Conservation (phyloP, 495 filamentous ascomycete genomes). For the Cladorrhinum samala region DNA sequence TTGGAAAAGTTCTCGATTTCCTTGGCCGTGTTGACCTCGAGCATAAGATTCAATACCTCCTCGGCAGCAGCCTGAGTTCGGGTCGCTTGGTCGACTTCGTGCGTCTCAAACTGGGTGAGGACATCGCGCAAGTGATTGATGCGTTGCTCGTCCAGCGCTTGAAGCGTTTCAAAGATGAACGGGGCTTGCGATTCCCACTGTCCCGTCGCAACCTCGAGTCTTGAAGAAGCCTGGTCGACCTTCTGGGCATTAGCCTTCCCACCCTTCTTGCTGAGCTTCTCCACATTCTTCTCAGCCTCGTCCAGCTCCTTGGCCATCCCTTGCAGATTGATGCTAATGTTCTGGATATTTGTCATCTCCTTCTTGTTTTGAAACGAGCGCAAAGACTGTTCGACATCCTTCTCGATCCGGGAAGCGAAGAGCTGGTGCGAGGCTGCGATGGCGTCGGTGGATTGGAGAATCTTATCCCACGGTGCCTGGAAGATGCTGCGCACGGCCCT, state of each 20-base stretch:
- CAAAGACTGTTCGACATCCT: constrained; percentile 83
- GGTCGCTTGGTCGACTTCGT: constrained; percentile 85
- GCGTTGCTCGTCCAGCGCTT: constrained; percentile 82
- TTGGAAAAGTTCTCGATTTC: constrained; percentile 83
- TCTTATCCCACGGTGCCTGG: constrained; percentile 85
- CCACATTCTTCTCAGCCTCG: constrained; percentile 73
- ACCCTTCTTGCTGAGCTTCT: constrained; percentile 77
- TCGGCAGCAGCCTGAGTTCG: constrained; percentile 69
- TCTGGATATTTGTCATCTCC: constrained; percentile 80
- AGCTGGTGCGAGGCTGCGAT: constrained; percentile 79
- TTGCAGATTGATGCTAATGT: constrained; percentile 72
- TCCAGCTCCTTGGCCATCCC: constrained; percentile 82
- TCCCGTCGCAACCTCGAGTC: constrained; percentile 67
- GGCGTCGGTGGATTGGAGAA: constrained; percentile 70
- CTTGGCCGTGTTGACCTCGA: constrained; percentile 80
- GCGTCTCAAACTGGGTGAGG: constrained; percentile 86
- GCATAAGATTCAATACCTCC: constrained; percentile 71
- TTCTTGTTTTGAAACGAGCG: constrained; percentile 62
- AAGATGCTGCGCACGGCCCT: constrained; percentile 62
- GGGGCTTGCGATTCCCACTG: constrained; percentile 97
- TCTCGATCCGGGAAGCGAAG: constrained; percentile 78
- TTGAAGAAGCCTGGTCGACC: constrained; percentile 66
- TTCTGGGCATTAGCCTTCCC: constrained; percentile 73
- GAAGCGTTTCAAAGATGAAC: constrained; percentile 90
- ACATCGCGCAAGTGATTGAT: constrained; percentile 89